Base-by-base conservation (phyloP, 495 filamentous ascomycete genomes). In the Hyaloscypha finlandica region DNA sequence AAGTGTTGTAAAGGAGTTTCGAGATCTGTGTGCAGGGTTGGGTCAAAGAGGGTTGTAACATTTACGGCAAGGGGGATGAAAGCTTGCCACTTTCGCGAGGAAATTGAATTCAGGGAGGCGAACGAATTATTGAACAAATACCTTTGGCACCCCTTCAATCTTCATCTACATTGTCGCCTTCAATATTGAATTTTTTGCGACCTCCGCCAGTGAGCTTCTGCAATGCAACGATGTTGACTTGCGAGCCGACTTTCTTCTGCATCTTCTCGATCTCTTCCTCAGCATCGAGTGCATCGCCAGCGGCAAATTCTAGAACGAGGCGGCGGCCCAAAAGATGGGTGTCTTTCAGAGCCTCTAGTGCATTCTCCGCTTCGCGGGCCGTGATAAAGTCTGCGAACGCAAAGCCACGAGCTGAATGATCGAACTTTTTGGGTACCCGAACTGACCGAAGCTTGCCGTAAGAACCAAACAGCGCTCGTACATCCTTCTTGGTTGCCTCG, bases 331-430 rank as follows among this genome's bases (percentile, higher is more conserved):
- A 81, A 59, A 99, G 78, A 89, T 99, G 95, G 20, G 95, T 97
- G 76, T 96, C 92, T 76, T 89, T 89, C 61, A 99, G 83, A 31
- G 95, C 89, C 70, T 92, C 88, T 81, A 97, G 88, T 61, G 95
- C 96, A 78, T 92, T 97, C 78, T 94, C 88, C 53, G 95, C 96
- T 79, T 99, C 95, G 70, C 90, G 89, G 67, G 91, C 85, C 68
- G 92, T 97, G 60, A 92, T 86, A 75, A 98, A 99, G 68, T 98
- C 94, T 11, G 93, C 96, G 80, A 99, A 99, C 37, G 93, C 95
- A 75, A 97, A 99, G 51, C 95, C 95, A 76, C 95, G 90, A 69
- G 93, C 86, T 48, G 86, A 83, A 56, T 88, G 85, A 74, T 97
- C 91, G 77, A 97, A 94, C 74, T 97, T 98, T 79, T 97, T 93